Conservation (phyloP, 1,284 basidiomycete genomes). For the Malassezia arunalokei region DNA sequence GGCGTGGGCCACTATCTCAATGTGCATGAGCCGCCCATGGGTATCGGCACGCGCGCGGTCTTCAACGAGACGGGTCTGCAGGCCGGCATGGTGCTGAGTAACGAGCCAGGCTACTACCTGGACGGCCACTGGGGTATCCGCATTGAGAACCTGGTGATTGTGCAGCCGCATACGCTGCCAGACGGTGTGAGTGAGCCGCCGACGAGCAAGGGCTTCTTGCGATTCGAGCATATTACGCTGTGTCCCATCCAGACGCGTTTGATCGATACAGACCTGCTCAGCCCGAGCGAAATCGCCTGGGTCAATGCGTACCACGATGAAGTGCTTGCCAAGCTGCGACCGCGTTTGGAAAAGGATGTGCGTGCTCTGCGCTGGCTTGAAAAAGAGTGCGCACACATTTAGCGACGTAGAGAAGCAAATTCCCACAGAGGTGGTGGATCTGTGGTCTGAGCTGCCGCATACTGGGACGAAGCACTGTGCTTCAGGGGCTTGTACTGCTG, state of each 20-base stretch:
- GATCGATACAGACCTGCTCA: slow-evolving; percentile 59
- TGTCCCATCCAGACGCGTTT: slow-evolving; percentile 75
- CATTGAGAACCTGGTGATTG: slow-evolving; percentile 59
- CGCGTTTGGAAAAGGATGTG: slow-evolving; percentile 60
- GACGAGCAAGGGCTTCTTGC: slow-evolving; percentile 27
- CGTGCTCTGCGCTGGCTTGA: slow-evolving; percentile 68
- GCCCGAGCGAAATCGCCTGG: slow-evolving; percentile 63
- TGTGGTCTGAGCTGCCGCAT: background rate
- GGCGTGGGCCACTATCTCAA: slow-evolving; percentile 40
- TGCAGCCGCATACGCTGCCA: slow-evolving; percentile 7
- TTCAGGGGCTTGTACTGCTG: background rate
- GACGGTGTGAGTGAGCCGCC: slow-evolving; percentile 17
- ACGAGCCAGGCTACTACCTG: slow-evolving; percentile 77
- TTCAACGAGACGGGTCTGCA: slow-evolving; percentile 44
- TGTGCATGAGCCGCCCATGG: slow-evolving; percentile 43
- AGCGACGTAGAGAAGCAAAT: slow-evolving; percentile 4
- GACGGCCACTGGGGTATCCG: slow-evolving; percentile 86
- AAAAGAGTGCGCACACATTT: slow-evolving; percentile 49
- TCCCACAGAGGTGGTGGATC: slow-evolving; percentile 2
- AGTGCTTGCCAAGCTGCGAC: slow-evolving; percentile 62
- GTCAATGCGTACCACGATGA: slow-evolving; percentile 73
- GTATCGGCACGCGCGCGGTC: slow-evolving; percentile 39
- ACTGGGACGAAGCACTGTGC: background rate
- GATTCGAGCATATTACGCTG: slow-evolving; percentile 35
- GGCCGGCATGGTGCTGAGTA: slow-evolving; percentile 42